Conservation (phyloP, 1,284 basidiomycete genomes). For the Austroboletus rostrupii region DNA sequence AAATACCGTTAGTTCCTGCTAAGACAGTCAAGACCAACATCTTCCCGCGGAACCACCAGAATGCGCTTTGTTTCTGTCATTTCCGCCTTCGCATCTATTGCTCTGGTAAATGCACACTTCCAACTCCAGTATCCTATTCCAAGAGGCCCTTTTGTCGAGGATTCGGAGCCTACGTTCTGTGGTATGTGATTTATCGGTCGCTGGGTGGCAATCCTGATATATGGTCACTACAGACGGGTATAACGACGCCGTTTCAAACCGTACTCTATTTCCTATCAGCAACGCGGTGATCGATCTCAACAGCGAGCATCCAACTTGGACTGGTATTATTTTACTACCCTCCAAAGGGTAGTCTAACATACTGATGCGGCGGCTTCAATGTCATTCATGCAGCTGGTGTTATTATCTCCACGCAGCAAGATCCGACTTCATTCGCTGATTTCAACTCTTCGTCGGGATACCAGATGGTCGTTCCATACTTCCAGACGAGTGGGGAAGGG, state of each 20-base stretch:
- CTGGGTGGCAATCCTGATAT: neutral
- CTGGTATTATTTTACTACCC: conserved; percentile 28
- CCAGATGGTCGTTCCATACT: conserved; percentile 38
- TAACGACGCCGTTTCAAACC: conserved; percentile 36
- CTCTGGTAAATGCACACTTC: conserved; percentile 54
- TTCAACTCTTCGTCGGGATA: conserved; percentile 43
- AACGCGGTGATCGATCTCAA: conserved; percentile 41
- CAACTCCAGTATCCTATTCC: conserved; percentile 55
- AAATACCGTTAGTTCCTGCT: neutral
- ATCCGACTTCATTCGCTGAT: conserved; percentile 51
- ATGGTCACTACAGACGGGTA: conserved; percentile 42
- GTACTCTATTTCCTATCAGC: conserved; percentile 55
- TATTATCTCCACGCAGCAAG: conserved; percentile 38
- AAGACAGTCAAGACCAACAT: conserved; percentile 6
- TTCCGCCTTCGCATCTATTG: conserved; percentile 30
- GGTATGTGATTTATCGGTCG: conserved; percentile 29
- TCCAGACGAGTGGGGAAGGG: conserved; percentile 44
- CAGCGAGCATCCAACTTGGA: conserved; percentile 39
- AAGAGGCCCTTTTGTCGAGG: conserved; percentile 50
- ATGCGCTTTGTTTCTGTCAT: conserved; percentile 36
- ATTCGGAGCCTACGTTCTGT: conserved; percentile 49
- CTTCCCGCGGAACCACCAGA: no score
- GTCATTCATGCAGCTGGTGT: conserved; percentile 33
- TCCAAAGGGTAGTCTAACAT: neutral
- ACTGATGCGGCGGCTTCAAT: neutral